A percentile compares a stretch with the other conserved stretches of the same genome.
Conservation (phyloP, 352 stramenopile genomes). For the Pythium phragmitis region DNA sequence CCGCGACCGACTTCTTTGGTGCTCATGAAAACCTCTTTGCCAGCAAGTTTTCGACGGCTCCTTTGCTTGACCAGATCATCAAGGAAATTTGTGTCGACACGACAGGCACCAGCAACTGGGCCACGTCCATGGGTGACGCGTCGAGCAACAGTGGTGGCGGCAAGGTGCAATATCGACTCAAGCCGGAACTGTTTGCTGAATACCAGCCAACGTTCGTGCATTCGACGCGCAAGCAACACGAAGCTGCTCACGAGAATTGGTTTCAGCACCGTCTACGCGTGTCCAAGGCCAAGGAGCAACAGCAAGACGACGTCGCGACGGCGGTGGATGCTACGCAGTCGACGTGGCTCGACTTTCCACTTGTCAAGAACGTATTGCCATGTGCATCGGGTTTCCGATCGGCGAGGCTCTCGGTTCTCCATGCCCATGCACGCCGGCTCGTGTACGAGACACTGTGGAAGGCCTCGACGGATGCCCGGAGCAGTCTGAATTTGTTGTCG, state of each 20-base stretch:
- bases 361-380: slow-evolving; percentile 80
- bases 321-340: slow-evolving; percentile 60
- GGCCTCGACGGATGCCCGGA: slow-evolving; percentile 52
- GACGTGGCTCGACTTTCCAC: slow-evolving; percentile 78
- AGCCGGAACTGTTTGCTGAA: slow-evolving; percentile 77
- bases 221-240: slow-evolving; percentile 84
- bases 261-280: slow-evolving; percentile 70
- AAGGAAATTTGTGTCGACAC: slow-evolving; percentile 63
- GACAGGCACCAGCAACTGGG: not conserved
- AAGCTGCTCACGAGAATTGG: slow-evolving; percentile 86
- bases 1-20: slow-evolving; percentile 79
- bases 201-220: slow-evolving; percentile 88
- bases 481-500: slow-evolving; percentile 68
- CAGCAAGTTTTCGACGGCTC: slow-evolving; percentile 61
- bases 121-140: slow-evolving; percentile 17
- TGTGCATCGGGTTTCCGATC: slow-evolving; percentile 59
- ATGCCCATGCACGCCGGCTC: slow-evolving; percentile 50
- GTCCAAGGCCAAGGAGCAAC: slow-evolving; percentile 69
- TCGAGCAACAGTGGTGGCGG: slow-evolving; percentile 25
- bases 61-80: slow-evolving; percentile 74
- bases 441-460: slow-evolving; percentile 75
- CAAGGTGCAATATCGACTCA: slow-evolving; percentile 83
- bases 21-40: slow-evolving; percentile 76
- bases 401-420: slow-evolving; percentile 63
- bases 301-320: slow-evolving; percentile 44